Evolutionary conservation across 1,284 basidiomycete species (phyloP).

Genomic region (Leccinum variabile): DNA sequence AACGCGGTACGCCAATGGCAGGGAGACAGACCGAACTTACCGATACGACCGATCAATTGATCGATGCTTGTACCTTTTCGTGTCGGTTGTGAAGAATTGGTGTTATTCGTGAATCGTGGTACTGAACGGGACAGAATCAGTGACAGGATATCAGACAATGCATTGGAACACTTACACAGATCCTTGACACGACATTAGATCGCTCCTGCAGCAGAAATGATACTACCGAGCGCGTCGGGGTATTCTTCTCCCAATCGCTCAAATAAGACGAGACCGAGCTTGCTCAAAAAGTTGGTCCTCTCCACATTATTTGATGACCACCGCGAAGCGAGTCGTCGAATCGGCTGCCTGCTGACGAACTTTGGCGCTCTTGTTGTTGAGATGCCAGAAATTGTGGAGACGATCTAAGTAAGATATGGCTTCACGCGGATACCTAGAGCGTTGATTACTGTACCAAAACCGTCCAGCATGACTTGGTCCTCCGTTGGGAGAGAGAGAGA

Average conservation of each 20-base stretch:
- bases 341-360: slow-evolving; percentile 99
- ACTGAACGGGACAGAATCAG: slow-evolving; percentile 48
- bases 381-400: slow-evolving; percentile 99
- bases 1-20: no score
- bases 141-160: slow-evolving; percentile 8
- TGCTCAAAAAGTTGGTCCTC: slow-evolving; percentile 95
- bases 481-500: no score
- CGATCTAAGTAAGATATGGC: slow-evolving; percentile 58
- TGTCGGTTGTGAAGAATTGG: slow-evolving; percentile 98
- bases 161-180: slow-evolving; percentile 64
- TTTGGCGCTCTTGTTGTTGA: slow-evolving; percentile 99
- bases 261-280: slow-evolving; percentile 95
- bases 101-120: slow-evolving; percentile 99
- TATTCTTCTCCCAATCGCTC: slow-evolving; percentile 99
- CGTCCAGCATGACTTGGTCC: no score
- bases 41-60: no score
- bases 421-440: no score
- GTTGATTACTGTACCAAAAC: no score
- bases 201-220: slow-evolving; percentile 97
- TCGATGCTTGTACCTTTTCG: no score
- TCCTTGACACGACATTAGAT: slow-evolving; percentile 99
- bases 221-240: slow-evolving; percentile 96
- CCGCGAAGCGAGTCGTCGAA: slow-evolving; percentile 77
- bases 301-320: slow-evolving; percentile 98
- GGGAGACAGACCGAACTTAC: no score